Percentiles rank a stretch among this genome's conserved stretches.
phyloP scores from a whole-genome alignment of 2,329 filamentous ascomycete genomes.

The Mycosphaerella sp. region DNA sequence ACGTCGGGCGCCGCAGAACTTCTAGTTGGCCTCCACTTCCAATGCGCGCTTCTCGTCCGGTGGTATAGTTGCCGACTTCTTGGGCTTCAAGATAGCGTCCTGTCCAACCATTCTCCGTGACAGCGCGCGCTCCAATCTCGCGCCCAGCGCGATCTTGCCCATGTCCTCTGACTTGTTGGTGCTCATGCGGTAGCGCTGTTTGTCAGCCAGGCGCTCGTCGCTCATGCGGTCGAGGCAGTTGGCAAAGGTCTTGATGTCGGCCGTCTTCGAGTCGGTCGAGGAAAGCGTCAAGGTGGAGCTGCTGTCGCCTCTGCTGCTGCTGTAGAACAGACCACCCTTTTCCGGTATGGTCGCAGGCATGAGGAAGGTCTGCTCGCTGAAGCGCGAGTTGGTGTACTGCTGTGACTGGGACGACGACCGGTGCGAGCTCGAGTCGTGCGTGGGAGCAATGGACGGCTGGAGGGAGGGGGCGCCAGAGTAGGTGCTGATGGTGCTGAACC shows the following conservation, averaged over 20 bases:
- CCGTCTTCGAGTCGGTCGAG: conserved; percentile 46
- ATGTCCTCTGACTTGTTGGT: conserved; percentile 76
- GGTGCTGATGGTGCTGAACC: conserved; percentile 48
- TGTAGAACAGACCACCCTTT: conserved; percentile 18
- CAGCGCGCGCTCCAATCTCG: conserved; percentile 83
- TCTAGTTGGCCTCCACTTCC: conserved; percentile 16
- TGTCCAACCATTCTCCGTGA: conserved; percentile 80
- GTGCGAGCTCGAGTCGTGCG: conserved; percentile 31
- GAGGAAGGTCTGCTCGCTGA: conserved; percentile 22
- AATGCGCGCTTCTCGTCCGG: conserved; percentile 22
- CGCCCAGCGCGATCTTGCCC: conserved; percentile 79
- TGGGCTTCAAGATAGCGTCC: conserved; percentile 66
- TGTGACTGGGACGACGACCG: conserved; percentile 24
- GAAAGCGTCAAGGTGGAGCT: conserved; percentile 28
- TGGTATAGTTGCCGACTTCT: conserved; percentile 17
- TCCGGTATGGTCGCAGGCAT: conserved; percentile 20
- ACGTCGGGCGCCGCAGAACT: neutral
- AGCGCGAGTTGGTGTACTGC: conserved; percentile 18
- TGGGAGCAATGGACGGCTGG: conserved; percentile 46
- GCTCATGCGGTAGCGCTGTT: conserved; percentile 73
- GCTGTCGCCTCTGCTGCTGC: conserved; percentile 11
- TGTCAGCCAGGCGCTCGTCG: conserved; percentile 68
- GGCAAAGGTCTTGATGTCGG: conserved; percentile 69
- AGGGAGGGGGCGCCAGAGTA: conserved; percentile 48
- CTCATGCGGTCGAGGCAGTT: conserved; percentile 79